Evolutionary conservation across 2,329 filamentous ascomycete genomes (phyloP).

Genomic region (Colletotrichum liaoningense): DNA sequence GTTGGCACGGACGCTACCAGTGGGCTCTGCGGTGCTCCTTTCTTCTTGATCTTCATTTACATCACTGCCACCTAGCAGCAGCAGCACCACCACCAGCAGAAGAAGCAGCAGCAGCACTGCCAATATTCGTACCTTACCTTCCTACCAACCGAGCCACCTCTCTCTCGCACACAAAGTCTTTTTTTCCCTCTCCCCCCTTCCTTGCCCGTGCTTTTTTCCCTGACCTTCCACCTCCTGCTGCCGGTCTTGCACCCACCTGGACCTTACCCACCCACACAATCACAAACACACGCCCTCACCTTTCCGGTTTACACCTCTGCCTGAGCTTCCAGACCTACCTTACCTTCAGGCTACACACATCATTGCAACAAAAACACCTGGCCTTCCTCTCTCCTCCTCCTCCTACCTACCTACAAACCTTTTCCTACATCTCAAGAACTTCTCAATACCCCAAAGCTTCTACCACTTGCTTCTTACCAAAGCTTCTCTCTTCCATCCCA

Average conservation of each 20-base stretch:
- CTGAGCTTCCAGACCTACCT: conserved; percentile 16
- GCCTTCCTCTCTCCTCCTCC: conserved; percentile 13
- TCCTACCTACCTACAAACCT: neutral
- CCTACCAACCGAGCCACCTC: neutral
- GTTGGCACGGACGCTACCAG: conserved; percentile 32
- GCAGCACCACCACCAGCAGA: neutral
- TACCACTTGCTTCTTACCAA: neutral
- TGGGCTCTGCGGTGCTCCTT: conserved; percentile 34
- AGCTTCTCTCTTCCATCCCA: neutral
- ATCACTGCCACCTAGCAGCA: conserved; percentile 25
- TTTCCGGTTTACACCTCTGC: conserved; percentile 24
- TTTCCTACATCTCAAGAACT: conserved; percentile 10
- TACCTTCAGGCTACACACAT: neutral
- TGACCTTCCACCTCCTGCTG: conserved; percentile 14
- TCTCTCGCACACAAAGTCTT: conserved; percentile 27
- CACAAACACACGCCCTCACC: conserved; percentile 11
- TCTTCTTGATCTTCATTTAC: conserved; percentile 36
- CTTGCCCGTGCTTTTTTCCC: conserved; percentile 8
- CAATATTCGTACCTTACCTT: too few species aligned
- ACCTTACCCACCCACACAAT: conserved; percentile 1
- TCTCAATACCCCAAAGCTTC: neutral
- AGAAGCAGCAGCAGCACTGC: neutral
- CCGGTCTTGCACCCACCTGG: neutral
- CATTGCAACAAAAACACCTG: conserved; percentile 28
- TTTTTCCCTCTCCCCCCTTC: conserved; percentile 13